A percentile compares a stretch with the other conserved stretches of the same genome.
phyloP scores from a whole-genome alignment of 768 basidiomycete species.

The Pisolithus orientalis region DNA sequence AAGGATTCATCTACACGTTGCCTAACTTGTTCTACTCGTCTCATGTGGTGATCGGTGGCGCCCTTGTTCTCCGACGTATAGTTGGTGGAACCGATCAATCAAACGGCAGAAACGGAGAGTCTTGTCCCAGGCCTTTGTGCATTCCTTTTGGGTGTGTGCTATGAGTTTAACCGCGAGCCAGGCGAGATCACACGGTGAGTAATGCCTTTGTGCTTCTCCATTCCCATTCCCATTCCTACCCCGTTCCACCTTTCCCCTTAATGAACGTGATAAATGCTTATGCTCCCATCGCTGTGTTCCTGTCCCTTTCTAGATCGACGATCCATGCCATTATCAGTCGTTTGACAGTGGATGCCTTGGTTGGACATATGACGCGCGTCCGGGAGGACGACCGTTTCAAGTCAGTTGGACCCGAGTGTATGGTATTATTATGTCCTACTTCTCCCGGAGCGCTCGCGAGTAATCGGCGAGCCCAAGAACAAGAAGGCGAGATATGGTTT shows the following conservation, averaged over 20 bases:
- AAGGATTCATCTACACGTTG: neutral
- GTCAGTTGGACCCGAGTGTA: constrained; percentile 76
- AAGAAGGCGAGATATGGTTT: constrained; percentile 90
- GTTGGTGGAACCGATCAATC: constrained; percentile 95
- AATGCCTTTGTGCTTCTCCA: constrained; percentile 13
- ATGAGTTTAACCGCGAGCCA: constrained; percentile 93
- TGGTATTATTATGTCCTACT: constrained; percentile 55
- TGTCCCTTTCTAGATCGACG: constrained; percentile 47
- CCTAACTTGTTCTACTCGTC: too few species aligned
- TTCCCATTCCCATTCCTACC: too few species aligned
- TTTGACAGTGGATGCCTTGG: constrained; percentile 83
- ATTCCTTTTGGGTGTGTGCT: constrained; percentile 89
- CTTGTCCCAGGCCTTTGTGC: constrained; percentile 86
- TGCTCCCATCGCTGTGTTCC: neutral
- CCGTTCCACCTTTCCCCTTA: neutral
- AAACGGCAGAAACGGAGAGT: constrained; percentile 77
- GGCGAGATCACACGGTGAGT: constrained; percentile 87
- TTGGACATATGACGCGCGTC: constrained; percentile 79
- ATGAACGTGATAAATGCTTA: neutral
- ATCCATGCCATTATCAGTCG: constrained; percentile 88
- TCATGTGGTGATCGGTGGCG: neutral
- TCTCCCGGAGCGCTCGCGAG: neutral
- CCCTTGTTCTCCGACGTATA: constrained; percentile 23
- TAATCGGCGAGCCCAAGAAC: constrained; percentile 23
- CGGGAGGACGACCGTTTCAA: constrained; percentile 94